Conservation (phyloP, 2,329 filamentous ascomycete species). For the Trichoderma endophyticum region DNA sequence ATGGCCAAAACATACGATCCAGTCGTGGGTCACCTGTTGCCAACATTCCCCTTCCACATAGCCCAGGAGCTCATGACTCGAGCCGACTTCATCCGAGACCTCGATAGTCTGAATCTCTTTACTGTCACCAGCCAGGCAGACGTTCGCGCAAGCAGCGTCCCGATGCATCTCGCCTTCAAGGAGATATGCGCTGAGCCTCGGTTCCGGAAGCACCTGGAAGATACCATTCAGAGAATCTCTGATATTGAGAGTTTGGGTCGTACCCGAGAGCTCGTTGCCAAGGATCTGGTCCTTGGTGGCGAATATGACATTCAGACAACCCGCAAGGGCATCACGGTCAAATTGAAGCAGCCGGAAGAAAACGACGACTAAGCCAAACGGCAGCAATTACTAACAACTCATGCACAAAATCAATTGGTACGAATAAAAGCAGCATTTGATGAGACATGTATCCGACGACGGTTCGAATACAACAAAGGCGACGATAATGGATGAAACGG, state of each 20-base stretch:
- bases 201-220: constrained; percentile 79
- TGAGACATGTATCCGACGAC: not conserved
- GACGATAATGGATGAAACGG: not conserved
- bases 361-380: constrained; percentile 20
- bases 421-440: not conserved
- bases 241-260: constrained; percentile 91
- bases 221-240: constrained; percentile 78
- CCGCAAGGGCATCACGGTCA: constrained; percentile 40
- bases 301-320: constrained; percentile 64
- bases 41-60: constrained; percentile 75
- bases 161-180: constrained; percentile 90
- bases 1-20: constrained; percentile 65
- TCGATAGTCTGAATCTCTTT: constrained; percentile 93
- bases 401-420: not conserved
- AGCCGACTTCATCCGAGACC: constrained; percentile 86
- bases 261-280: constrained; percentile 92
- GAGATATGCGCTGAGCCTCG: constrained; percentile 74
- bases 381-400: not conserved
- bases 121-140: constrained; percentile 84
- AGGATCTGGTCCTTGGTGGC: constrained; percentile 83
- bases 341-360: constrained; percentile 43
- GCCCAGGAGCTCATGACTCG: constrained; percentile 93
- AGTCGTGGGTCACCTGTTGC: constrained; percentile 69
- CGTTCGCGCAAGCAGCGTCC: constrained; percentile 89
- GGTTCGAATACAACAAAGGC: not conserved